Conservation (phyloP, 345 rosid species). For the Zanthoxylum bungeanum region DNA sequence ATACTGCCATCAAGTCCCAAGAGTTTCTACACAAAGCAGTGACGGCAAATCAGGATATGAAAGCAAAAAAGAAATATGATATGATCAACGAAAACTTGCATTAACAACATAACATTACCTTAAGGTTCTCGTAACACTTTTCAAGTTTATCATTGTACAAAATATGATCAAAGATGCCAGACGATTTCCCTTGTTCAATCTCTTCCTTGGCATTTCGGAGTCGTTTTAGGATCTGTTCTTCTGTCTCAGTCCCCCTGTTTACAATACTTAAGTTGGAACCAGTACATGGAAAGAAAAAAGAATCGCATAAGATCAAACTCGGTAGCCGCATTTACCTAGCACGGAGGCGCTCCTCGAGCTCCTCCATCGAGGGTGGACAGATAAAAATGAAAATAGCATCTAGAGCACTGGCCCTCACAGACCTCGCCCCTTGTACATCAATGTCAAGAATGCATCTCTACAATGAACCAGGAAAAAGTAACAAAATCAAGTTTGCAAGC, state of each 20-base stretch:
- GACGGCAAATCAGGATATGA: slow-evolving; percentile 7
- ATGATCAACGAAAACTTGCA: neutral
- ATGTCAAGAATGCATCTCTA: slow-evolving; percentile 98
- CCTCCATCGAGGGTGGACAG: slow-evolving; percentile 79
- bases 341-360: slow-evolving; percentile 86
- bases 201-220: slow-evolving; percentile 73
- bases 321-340: slow-evolving; percentile 46
- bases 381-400: slow-evolving; percentile 83
- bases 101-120: slow-evolving; percentile 43
- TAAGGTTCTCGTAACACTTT: slow-evolving; percentile 75
- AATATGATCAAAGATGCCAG: slow-evolving; percentile 66
- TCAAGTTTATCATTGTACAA: slow-evolving; percentile 69
- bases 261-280: slow-evolving; percentile 10
- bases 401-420: slow-evolving; percentile 68
- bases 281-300: neutral
- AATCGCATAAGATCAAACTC: neutral
- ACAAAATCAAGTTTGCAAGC: neutral
- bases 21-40: slow-evolving; percentile 40
- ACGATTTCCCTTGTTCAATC: slow-evolving; percentile 67
- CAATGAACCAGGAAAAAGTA: slow-evolving; percentile 15
- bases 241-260: slow-evolving; percentile 84
- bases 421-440: slow-evolving; percentile 95
- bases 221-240: slow-evolving; percentile 81
- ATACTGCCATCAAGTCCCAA: slow-evolving; percentile 47
- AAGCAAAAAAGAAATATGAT: neutral